Evolutionary conservation across 257 asterid species (phyloP).

Genomic region (Lycium ferocissimum): DNA sequence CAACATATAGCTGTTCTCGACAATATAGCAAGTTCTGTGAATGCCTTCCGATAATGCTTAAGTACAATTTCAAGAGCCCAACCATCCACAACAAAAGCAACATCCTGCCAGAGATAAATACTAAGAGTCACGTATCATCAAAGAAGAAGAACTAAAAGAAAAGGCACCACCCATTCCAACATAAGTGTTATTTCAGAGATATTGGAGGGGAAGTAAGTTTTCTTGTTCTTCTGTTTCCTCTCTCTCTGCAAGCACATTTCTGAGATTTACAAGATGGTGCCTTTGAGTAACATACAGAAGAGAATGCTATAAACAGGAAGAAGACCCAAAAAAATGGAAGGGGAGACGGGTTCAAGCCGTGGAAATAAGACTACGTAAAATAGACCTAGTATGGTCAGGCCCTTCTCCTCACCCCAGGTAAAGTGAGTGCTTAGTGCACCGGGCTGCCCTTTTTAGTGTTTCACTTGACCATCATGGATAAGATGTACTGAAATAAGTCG

Average conservation of each 20-base stretch:
- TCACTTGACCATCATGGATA: background rate
- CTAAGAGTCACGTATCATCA: conserved; percentile 15
- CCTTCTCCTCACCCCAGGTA: background rate
- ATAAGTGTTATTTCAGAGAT: background rate
- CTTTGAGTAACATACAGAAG: background rate
- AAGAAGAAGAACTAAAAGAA: background rate
- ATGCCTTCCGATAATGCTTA: conserved; percentile 82
- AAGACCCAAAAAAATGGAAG: too few relatives aligned
- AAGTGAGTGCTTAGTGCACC: background rate
- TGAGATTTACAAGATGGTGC: background rate
- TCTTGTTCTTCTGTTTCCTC: conserved; percentile 7
- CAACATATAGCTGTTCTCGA: conserved; percentile 97
- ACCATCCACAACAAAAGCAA: conserved; percentile 97
- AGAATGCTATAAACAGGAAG: background rate
- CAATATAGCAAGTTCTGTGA: conserved; percentile 91
- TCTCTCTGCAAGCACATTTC: background rate
- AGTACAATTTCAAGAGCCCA: conserved; percentile 99
- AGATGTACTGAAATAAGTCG: conserved; percentile 9
- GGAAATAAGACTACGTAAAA: background rate
- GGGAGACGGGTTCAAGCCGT: background rate
- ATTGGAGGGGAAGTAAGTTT: background rate
- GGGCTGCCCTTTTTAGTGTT: conserved; percentile 5
- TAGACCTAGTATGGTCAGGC: background rate
- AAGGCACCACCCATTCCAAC: background rate
- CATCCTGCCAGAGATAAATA: conserved; percentile 65